Base-by-base conservation (phyloP, 148 eudicot genomes). In the Euryodendron excelsum region DNA sequence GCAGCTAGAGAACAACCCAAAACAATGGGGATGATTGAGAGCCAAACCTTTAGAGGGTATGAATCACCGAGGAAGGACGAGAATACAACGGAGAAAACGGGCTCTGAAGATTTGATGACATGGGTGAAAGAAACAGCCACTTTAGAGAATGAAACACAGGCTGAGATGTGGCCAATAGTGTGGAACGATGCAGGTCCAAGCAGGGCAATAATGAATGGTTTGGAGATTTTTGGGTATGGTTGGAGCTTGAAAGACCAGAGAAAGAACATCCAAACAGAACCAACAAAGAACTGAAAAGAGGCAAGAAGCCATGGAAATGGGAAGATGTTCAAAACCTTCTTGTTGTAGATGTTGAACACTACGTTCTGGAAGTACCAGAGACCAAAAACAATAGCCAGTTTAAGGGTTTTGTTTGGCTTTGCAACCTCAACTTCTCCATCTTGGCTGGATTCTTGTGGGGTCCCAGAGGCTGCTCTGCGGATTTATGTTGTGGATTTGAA, bases 101-200 rank as follows among this genome's bases (percentile, higher is more conserved):
- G 98, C 81, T 95, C 98, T 2, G 96, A 85, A 0, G 97, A 91
- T 66, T 90, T 91, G 64, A 95, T 95, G 10, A 95, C 96, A 81
- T 93, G 98, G 10, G 97, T 93, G 80, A 92, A 95, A 3, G 97
- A 93, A 33, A 93, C 99, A 5, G 99, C 99, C 0, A 95, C 99
- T 61, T 95, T 95, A 0, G 99, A 95, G 78, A 95, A 93, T 12
- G 97, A 93, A 39, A 93, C 99, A 68, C 96, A 91, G 5, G 96
- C 96, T 5, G 97, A 91, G 48, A 93, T 93, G 83, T 93, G 98
- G 23, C 96, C 96, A 45, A 95, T 83, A 0, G 98, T 93, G 89
- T 95, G 97, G 75, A 92, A 94, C 6, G 92, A 83, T 2, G 98
- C 96, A 65, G 96, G 98, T 23, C 91, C 93, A 63, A 94, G 91